Conservation (phyloP, 225 moss, liverwort and hornwort genomes). For the Pseudoscleropodium purum region DNA sequence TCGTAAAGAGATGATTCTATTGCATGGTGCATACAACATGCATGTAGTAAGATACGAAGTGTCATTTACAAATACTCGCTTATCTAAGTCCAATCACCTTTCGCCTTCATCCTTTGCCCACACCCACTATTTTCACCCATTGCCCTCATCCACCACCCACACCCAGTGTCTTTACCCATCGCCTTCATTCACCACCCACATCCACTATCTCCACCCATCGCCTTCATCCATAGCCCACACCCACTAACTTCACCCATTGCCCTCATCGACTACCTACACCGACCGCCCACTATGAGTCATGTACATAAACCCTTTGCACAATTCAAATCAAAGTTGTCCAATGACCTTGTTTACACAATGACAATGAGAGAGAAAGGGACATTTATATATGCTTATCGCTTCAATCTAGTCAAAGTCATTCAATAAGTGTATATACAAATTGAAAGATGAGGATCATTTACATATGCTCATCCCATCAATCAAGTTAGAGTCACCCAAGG, state of each 20-base stretch:
- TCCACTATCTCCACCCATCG: too few species aligned
- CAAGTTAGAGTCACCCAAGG: neutral
- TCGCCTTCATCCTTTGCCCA: too few species aligned
- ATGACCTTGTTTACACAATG: neutral
- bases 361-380: too few species aligned
- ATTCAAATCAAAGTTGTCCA: neutral
- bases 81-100: rapidly evolving
- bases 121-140: too few species aligned
- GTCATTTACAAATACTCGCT: neutral
- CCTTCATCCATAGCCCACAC: too few species aligned
- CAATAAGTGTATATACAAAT: neutral
- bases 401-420: too few species aligned
- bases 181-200: too few species aligned
- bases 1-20: neutral
- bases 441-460: neutral
- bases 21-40: neutral
- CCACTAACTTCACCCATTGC: too few species aligned
- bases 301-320: neutral
- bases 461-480: rapidly evolving
- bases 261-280: too few species aligned
- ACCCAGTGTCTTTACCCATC: too few species aligned
- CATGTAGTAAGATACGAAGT: neutral
- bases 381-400: neutral
- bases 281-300: too few species aligned
- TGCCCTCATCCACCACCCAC: too few species aligned